A percentile compares a stretch with the other conserved stretches of the same genome.
These are phyloP conservation scores for Talaromyces liani DNA, from an alignment of 495 filamentous ascomycete species.

Conservation along the genomic window DNA sequence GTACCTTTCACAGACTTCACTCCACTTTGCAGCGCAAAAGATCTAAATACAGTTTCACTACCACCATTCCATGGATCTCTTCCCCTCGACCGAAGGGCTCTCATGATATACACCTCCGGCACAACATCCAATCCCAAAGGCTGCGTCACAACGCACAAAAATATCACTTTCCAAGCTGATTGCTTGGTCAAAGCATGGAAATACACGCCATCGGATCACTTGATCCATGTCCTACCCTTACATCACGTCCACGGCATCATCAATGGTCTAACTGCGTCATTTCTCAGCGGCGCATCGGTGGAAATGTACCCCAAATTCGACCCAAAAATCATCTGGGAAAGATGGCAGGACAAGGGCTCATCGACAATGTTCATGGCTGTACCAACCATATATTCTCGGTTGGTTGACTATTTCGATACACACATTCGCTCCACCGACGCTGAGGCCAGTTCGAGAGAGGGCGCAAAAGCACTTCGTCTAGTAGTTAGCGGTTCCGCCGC, in stretches of 20 bases:
- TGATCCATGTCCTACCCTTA: slow-evolving; percentile 39
- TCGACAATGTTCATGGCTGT: slow-evolving; percentile 41
- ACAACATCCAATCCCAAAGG: slow-evolving; percentile 40
- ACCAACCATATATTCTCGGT: slow-evolving; percentile 38
- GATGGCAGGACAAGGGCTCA: slow-evolving; percentile 30
- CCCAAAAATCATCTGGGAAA: slow-evolving; percentile 33
- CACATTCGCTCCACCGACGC: slow-evolving; percentile 32
- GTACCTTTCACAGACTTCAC: slow-evolving; percentile 27
- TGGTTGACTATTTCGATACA: slow-evolving; percentile 38
- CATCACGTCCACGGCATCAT: slow-evolving; percentile 40
- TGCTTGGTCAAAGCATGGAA: slow-evolving; percentile 31
- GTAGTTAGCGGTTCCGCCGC: slow-evolving; percentile 38
- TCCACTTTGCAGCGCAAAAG: slow-evolving; percentile 19
- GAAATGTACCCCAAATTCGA: slow-evolving; percentile 42
- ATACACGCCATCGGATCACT: slow-evolving; percentile 26
- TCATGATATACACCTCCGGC: slow-evolving; percentile 42
- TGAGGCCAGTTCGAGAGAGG: slow-evolving; percentile 24
- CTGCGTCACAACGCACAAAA: slow-evolving; percentile 37
- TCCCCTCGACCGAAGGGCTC: slow-evolving; percentile 25
- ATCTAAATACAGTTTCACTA: slow-evolving; percentile 15
- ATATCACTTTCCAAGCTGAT: slow-evolving; percentile 35
- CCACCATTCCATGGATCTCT: slow-evolving; percentile 24
- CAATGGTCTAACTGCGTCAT: slow-evolving; percentile 31
- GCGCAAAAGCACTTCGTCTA: slow-evolving; percentile 28
- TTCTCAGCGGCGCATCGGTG: slow-evolving; percentile 32